Conservation (phyloP, 192 early-diverging fungal species). For the Piromyces finnis region DNA sequence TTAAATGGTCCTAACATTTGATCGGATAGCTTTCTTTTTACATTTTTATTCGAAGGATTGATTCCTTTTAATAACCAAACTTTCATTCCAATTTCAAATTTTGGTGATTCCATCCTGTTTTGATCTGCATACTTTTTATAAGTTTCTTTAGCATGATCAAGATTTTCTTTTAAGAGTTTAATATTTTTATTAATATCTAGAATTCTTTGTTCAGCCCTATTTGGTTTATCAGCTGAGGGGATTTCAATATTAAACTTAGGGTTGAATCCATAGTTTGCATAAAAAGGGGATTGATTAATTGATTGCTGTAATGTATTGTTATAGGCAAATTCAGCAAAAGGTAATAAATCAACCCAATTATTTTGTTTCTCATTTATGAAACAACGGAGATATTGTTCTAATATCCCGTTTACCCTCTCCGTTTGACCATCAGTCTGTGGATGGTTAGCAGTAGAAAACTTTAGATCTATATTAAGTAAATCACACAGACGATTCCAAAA, state of each 20-base stretch:
- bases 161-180: too few species aligned
- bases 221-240: too few species aligned
- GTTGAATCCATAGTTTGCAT: slow-evolving; percentile 10
- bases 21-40: too few species aligned
- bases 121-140: too few species aligned
- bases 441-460: slow-evolving; percentile 17
- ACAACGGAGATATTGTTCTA: slow-evolving; percentile 13
- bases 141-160: too few species aligned
- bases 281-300: slow-evolving; percentile 3
- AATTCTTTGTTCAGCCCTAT: too few species aligned
- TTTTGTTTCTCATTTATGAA: slow-evolving; percentile 9
- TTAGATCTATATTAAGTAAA: slow-evolving; percentile 6
- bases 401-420: slow-evolving; percentile 12
- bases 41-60: too few species aligned
- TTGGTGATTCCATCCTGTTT: too few species aligned
- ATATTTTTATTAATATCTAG: too few species aligned
- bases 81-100: too few species aligned
- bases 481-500: slow-evolving; percentile 11
- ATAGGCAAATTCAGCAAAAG: slow-evolving; percentile 21
- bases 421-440: slow-evolving; percentile 21
- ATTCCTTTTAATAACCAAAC: too few species aligned
- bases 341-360: slow-evolving; percentile 19
- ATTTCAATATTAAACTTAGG: neutral
- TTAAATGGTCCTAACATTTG: too few species aligned
- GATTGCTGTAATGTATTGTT: slow-evolving; percentile 16